A percentile compares a stretch with the other conserved stretches of the same genome.
These are phyloP conservation scores for Cercospora sp. DNA, from an alignment of 2,329 filamentous ascomycete species.

Conservation along the genomic window DNA sequence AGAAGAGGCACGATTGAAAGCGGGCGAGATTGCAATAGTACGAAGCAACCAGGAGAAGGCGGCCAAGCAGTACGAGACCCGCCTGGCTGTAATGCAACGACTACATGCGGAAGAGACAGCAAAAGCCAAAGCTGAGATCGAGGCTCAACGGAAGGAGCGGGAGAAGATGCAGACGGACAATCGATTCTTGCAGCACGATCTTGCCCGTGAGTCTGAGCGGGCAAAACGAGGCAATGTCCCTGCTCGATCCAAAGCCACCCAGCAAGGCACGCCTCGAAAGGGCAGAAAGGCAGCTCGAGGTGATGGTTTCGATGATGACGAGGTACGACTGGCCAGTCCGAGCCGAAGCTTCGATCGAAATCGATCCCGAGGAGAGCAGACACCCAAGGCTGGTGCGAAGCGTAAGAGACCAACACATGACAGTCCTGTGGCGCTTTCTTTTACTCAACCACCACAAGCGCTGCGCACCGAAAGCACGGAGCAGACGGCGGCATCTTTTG, in stretches of 20 bases:
- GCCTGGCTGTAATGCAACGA: constrained; percentile 63
- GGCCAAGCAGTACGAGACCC: constrained; percentile 62
- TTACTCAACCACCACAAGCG: constrained; percentile 30
- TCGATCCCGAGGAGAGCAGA: constrained; percentile 51
- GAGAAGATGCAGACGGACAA: constrained; percentile 68
- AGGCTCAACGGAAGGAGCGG: constrained; percentile 65
- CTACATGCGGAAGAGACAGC: constrained; percentile 64
- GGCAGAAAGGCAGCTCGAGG: constrained; percentile 42
- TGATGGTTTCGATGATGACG: constrained; percentile 75
- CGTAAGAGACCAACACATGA: constrained; percentile 65
- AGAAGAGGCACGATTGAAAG: constrained; percentile 60
- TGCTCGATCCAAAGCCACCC: constrained; percentile 23
- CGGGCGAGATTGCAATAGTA: constrained; percentile 74
- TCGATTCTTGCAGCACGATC: constrained; percentile 71
- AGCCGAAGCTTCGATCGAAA: constrained; percentile 46
- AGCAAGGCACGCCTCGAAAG: constrained; percentile 34
- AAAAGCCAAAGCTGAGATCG: constrained; percentile 64
- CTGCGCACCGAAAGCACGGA: constrained; percentile 28
- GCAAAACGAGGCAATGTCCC: constrained; percentile 49
- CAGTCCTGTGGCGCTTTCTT: constrained; percentile 60
- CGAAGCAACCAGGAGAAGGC: constrained; percentile 67
- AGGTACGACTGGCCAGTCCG: constrained; percentile 46
- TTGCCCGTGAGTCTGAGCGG: constrained; percentile 61
- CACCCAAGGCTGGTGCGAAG: constrained; percentile 66
- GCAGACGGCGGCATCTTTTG: constrained; percentile 21